Evolutionary conservation across 805 yeast genomes (phyloP).

Genomic region (Ogataea naganishii): DNA sequence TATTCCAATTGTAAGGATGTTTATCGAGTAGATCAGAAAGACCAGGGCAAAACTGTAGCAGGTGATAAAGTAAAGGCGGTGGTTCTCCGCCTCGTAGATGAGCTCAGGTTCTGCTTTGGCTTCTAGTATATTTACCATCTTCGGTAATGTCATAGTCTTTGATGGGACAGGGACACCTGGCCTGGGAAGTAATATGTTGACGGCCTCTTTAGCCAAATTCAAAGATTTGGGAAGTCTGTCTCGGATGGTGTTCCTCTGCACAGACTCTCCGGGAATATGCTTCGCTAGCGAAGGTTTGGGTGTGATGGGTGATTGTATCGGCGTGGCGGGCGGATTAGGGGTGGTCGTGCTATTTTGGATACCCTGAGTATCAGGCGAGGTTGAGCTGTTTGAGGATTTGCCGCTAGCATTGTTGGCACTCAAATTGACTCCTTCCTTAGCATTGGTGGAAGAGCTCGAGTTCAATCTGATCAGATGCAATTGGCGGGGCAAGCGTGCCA

Average conservation of each 20-base stretch:
- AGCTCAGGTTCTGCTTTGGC: constrained; percentile 57
- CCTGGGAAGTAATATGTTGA: constrained; percentile 62
- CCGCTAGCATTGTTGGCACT: too few relatives aligned
- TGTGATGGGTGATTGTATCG: too few relatives aligned
- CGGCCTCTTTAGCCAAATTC: constrained; percentile 54
- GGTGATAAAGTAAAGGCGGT: constrained; percentile 61
- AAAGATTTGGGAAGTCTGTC: constrained; percentile 55
- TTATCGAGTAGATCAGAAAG: constrained; percentile 60
- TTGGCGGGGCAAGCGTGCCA: too few relatives aligned
- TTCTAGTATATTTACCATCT: constrained; percentile 47
- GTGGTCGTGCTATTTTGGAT: too few relatives aligned
- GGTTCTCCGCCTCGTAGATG: constrained; percentile 79
- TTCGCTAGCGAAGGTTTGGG: too few relatives aligned
- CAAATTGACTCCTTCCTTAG: too few relatives aligned
- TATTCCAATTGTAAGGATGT: constrained; percentile 23
- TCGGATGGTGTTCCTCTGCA: constrained; percentile 35
- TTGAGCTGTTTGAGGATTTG: too few relatives aligned
- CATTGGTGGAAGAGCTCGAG: too few relatives aligned
- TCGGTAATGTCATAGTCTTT: constrained; percentile 42
- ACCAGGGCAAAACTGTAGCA: constrained; percentile 63
- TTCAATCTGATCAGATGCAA: too few relatives aligned
- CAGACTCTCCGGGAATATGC: constrained; percentile 50
- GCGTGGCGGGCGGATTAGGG: too few relatives aligned
- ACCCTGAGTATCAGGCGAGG: too few relatives aligned
- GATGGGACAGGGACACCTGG: constrained; percentile 75